Percentiles rank a stretch among this genome's conserved stretches.
Evolutionary conservation across 441 rosid species (phyloP).

Genomic region (Eruca vesicaria): DNA sequence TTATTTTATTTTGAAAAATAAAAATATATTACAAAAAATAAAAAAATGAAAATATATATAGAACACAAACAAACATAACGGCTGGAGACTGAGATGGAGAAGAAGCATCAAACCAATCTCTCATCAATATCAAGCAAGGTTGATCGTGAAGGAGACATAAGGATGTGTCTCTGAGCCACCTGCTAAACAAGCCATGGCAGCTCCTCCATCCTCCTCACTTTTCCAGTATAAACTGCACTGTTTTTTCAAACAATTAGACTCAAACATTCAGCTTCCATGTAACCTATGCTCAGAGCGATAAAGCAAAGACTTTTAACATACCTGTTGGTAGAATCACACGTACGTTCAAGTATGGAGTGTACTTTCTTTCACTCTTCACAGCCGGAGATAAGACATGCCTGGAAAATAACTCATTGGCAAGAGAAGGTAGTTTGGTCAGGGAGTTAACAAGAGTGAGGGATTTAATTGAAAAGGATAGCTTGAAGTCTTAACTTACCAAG

Average conservation of each 20-base stretch:
- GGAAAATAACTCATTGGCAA: conserved; percentile 33
- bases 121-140: conserved; percentile 35
- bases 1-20: conserved; percentile 17
- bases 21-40: conserved; percentile 28
- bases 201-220: conserved; percentile 79
- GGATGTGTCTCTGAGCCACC: conserved; percentile 82
- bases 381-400: conserved; percentile 91
- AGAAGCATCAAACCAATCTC: conserved; percentile 20
- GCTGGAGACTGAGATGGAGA: conserved; percentile 6
- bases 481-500: conserved; percentile 57
- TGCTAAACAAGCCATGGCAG: conserved; percentile 67
- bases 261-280: background rate
- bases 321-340: conserved; percentile 79
- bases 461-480: conserved; percentile 3
- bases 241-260: conserved; percentile 12
- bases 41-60: background rate
- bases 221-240: conserved; percentile 88
- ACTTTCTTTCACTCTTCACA: conserved; percentile 90
- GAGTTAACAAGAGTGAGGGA: conserved; percentile 3
- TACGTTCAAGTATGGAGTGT: conserved; percentile 81
- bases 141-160: conserved; percentile 40
- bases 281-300: background rate
- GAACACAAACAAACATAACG: conserved; percentile 31
- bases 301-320: conserved; percentile 35
- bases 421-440: conserved; percentile 11